Evolutionary conservation across 768 basidiomycete genomes (phyloP).

Genomic region (Lanmaoa pseudosensibilis): DNA sequence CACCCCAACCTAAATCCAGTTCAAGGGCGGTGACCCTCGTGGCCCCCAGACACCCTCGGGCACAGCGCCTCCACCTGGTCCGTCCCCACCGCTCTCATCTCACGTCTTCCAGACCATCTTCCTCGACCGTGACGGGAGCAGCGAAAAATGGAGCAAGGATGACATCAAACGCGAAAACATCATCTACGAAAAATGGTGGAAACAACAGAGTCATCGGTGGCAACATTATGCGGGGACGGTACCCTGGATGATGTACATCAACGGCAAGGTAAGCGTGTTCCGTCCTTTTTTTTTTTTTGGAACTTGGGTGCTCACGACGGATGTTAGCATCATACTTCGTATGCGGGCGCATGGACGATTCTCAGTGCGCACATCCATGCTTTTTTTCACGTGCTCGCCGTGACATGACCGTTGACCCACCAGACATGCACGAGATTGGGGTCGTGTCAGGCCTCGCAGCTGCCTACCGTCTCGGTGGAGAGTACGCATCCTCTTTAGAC

Average conservation of each 20-base stretch:
- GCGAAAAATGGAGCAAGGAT: not conserved
- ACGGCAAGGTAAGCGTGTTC: not conserved
- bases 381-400: not conserved
- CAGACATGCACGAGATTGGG: conserved; percentile 4
- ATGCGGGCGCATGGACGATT: conserved; percentile 1
- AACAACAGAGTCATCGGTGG: not conserved
- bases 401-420: not conserved
- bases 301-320: not conserved
- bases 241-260: not conserved
- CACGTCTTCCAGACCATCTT: conserved; percentile 2
- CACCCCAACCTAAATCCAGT: not conserved
- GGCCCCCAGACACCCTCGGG: not conserved
- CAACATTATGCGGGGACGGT: not conserved
- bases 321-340: not conserved
- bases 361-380: not conserved
- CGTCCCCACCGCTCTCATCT: not conserved
- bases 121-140: not conserved
- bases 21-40: not conserved
- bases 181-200: not conserved
- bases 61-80: not conserved
- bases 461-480: not conserved
- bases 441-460: not conserved
- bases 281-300: not conserved
- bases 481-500: not conserved
- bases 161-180: not conserved